Percentiles rank a stretch among this genome's conserved stretches.
phyloP scores from a whole-genome alignment of 208 protist genomes.

The Trypanosoma avium region DNA sequence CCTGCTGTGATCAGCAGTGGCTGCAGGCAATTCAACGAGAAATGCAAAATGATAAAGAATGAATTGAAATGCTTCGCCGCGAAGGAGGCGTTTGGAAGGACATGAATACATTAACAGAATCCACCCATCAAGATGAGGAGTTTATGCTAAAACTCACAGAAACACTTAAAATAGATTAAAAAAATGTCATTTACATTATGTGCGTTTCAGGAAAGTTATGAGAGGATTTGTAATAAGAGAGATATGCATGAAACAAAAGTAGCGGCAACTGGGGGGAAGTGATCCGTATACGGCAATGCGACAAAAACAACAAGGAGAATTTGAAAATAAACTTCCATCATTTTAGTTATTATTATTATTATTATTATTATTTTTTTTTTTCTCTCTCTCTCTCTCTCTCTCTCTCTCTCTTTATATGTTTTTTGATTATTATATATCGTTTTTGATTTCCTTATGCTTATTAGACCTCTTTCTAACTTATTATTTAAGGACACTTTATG shows the following conservation, averaged over 20 bases:
- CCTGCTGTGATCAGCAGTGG: conserved; percentile 85
- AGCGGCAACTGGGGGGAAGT: conserved; percentile 66
- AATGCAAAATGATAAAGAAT: conserved; percentile 70
- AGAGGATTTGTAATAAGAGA: conserved; percentile 75
- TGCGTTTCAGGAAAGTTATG: conserved; percentile 83
- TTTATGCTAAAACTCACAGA: conserved; percentile 78
- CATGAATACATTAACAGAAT: conserved; percentile 61
- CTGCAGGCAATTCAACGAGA: conserved; percentile 82
- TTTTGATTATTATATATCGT: not conserved
- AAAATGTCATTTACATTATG: conserved; percentile 81
- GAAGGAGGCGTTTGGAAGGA: conserved; percentile 73
- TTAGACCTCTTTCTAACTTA: not conserved
- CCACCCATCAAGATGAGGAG: conserved; percentile 71
- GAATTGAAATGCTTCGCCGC: conserved; percentile 62
- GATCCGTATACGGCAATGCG: conserved; percentile 79
- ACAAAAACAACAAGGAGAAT: conserved; percentile 48
- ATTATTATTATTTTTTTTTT: conserved; percentile 18
- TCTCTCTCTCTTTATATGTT: not conserved
- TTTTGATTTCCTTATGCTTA: not conserved
- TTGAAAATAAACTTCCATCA: conserved; percentile 53
- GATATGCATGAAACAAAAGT: conserved; percentile 79
- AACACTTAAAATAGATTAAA: conserved; percentile 64
- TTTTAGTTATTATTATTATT: conserved; percentile 33
- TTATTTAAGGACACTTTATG: not conserved
- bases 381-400: not conserved